Conservation (phyloP, 116 monocot genomes). For the Iris pallida region DNA sequence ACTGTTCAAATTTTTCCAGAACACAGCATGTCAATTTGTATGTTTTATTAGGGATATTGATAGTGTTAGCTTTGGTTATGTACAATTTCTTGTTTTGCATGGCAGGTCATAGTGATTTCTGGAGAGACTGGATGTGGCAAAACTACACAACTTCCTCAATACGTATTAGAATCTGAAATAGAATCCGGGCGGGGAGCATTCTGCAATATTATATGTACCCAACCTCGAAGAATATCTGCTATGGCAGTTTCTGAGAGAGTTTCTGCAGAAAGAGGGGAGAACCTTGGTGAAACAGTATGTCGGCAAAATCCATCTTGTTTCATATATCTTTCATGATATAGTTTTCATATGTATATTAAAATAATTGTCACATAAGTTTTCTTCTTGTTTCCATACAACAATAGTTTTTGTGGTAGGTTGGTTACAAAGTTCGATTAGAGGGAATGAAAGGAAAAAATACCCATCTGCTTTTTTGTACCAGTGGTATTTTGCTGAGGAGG, state of each 20-base stretch:
- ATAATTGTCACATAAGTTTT: conserved; percentile 15
- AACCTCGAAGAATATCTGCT: conserved; percentile 98
- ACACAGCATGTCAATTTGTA: neutral
- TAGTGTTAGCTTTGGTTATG: neutral
- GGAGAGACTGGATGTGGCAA: conserved; percentile 99
- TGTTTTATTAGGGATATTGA: neutral
- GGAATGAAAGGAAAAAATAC: conserved; percentile 99
- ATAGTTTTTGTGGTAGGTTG: conserved; percentile 70
- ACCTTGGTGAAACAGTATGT: conserved; percentile 86
- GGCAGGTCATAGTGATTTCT: conserved; percentile 83
- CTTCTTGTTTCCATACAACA: conserved; percentile 35
- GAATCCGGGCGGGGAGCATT: conserved; percentile 98
- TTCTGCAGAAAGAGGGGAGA: conserved; percentile 91
- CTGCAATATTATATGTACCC: conserved; percentile 96
- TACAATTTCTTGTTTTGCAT: conserved; percentile 4
- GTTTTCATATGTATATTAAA: conserved; percentile 6
- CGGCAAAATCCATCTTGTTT: neutral
- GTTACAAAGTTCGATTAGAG: conserved; percentile 98
- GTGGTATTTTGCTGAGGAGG: conserved; percentile 95
- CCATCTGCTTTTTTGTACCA: conserved; percentile 98
- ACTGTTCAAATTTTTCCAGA: neutral
- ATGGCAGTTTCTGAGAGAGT: conserved; percentile 97
- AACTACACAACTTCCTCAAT: conserved; percentile 98
- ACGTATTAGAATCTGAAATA: conserved; percentile 90
- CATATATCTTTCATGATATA: neutral